Conservation (phyloP, 2,329 filamentous ascomycete genomes). For the Diplodia scrobiculata region DNA sequence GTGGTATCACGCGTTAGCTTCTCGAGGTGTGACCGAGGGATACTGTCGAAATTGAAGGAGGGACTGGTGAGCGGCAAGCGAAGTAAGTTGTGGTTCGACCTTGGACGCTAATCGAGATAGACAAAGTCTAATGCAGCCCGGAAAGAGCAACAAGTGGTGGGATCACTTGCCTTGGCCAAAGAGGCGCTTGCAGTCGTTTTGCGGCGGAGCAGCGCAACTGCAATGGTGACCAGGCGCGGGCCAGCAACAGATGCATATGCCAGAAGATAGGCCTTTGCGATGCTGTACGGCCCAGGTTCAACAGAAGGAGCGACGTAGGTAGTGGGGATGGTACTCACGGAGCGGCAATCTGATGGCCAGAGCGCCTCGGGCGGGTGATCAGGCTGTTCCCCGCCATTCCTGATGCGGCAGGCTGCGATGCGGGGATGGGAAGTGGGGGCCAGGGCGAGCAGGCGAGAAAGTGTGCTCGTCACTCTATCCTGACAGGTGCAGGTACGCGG, state of each 20-base stretch:
- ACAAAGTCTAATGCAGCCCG: constrained; percentile 6
- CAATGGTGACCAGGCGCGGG: constrained; percentile 48
- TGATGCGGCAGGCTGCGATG: constrained; percentile 13
- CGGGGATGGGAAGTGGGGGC: constrained; percentile 6
- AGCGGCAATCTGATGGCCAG: background rate
- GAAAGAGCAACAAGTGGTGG: background rate
- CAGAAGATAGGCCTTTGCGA: constrained; percentile 31
- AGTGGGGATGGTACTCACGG: constrained; percentile 3
- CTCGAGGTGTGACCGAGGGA: background rate
- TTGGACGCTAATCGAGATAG: constrained; percentile 15
- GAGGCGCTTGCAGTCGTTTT: constrained; percentile 4
- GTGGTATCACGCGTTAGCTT: constrained; percentile 32
- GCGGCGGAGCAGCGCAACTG: constrained; percentile 29
- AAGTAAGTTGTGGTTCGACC: constrained; percentile 15
- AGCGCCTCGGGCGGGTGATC: constrained; percentile 6
- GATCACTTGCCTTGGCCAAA: constrained; percentile 27
- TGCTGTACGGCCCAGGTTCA: constrained; percentile 20
- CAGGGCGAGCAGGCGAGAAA: constrained; percentile 4
- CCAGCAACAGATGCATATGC: constrained; percentile 50
- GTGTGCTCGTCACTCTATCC: background rate
- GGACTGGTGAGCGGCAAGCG: background rate
- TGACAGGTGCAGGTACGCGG: constrained; percentile 14
- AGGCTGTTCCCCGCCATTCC: constrained; percentile 18
- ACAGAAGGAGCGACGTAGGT: background rate
- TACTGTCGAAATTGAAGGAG: constrained; percentile 9